Conservation (phyloP, 2,329 filamentous ascomycete species). For the Shiraia bambusicola region DNA sequence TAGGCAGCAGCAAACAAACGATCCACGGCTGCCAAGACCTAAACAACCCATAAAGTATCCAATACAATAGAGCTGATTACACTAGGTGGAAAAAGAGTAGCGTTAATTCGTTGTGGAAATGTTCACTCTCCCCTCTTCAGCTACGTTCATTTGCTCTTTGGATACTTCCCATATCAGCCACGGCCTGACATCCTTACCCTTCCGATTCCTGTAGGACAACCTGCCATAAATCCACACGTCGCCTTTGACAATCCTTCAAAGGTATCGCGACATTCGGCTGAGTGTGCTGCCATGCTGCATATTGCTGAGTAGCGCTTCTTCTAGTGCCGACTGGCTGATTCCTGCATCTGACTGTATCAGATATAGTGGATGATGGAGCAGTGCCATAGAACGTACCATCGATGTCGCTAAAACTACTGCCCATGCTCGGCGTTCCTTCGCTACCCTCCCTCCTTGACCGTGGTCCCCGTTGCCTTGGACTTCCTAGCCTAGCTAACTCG, state of each 20-base stretch:
- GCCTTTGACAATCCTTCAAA: neutral
- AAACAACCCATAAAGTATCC: too few species aligned
- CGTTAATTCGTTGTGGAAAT: too few species aligned
- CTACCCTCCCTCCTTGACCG: conserved; percentile 33
- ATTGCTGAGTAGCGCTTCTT: conserved; percentile 74
- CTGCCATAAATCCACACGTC: too few species aligned
- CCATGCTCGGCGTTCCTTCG: conserved; percentile 47
- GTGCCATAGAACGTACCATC: conserved; percentile 57
- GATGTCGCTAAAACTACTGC: conserved; percentile 83
- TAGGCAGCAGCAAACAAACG: too few species aligned
- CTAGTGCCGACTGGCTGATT: conserved; percentile 76
- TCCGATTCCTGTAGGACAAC: too few species aligned
- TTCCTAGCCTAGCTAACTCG: conserved; percentile 58
- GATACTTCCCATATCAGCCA: too few species aligned
- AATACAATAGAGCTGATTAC: too few species aligned
- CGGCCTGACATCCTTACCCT: too few species aligned
- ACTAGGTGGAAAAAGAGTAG: too few species aligned
- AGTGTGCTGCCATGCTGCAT: conserved; percentile 69
- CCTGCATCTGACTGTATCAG: conserved; percentile 62
- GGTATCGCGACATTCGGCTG: conserved; percentile 61
- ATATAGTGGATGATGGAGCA: neutral
- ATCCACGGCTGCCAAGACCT: too few species aligned
- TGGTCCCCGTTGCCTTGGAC: conserved; percentile 47
- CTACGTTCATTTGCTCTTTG: too few species aligned
- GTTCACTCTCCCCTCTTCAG: too few species aligned